Base-by-base conservation (phyloP, 164 flowering plant genomes). In the Nymphaea colorata region DNA sequence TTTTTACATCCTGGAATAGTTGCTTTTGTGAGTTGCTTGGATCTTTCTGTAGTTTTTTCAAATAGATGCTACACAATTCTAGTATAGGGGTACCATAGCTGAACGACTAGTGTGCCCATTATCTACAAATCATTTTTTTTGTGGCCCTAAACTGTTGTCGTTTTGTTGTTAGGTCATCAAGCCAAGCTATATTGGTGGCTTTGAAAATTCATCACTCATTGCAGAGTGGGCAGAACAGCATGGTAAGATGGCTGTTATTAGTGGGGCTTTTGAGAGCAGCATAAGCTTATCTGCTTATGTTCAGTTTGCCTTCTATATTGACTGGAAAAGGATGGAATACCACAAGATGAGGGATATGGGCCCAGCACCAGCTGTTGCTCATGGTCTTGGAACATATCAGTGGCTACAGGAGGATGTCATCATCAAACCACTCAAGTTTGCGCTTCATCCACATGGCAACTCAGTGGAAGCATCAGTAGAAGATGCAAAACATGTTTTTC, bases 111-210 rank as follows among this genome's bases (percentile, higher is more conserved):
- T 25, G 36, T 25, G 36, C 36, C 36, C 36, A 25, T 25, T 25
- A 25, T 25, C 0, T 25, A 25, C 36, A 1, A 25, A 25, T 25
- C 36, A 25, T 25, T 25, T 25, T 25, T 25, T 25, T 25, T 25
- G 36, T 25, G 36, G 0, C 36, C 36, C 36, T 25, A 25, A 25
- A 4, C 42, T 44, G 6, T 73, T 41, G n/a, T 61, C 25, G 1
- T 15, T 61, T 25, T 61, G 14, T 45, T 74, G 36, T 70, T 79
- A 94, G 99, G 96, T 94, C 25, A 83, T 94, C 63, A 94, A 94
- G 79, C 99, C 99, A 72, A 86, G 92, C 76, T 84, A 86, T 59
- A 76, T 94, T 69, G 99, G 97, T 18, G 99, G 99, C 53, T 87
- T 94, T 73, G 99, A 94, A 81, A 88, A 82, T 69, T 85, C 99